A percentile compares a stretch with the other conserved stretches of the same genome.
These are phyloP conservation scores for Liriodendron chinense DNA, from an alignment of 164 flowering plant genomes.

Conservation along the genomic window DNA sequence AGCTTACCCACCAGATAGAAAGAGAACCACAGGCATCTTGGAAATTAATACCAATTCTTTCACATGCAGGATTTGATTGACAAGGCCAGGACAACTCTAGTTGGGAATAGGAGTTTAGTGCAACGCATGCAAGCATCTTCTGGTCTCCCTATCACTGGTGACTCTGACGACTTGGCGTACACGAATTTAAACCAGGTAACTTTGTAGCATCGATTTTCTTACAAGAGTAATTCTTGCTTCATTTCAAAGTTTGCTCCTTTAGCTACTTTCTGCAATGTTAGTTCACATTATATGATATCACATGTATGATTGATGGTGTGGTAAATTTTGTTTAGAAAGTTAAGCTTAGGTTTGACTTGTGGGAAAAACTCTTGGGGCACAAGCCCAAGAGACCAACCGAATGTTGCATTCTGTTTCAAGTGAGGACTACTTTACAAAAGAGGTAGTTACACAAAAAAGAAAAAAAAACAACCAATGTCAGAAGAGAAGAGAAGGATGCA, in stretches of 20 bases:
- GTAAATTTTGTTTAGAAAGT: too few species aligned
- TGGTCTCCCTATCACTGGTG: slow-evolving; percentile 42
- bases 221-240: too few species aligned
- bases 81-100: slow-evolving; percentile 58
- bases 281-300: not conserved
- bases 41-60: not conserved
- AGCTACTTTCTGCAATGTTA: not conserved
- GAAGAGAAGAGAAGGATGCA: not conserved
- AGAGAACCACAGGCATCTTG: not conserved
- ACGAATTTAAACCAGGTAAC: slow-evolving; percentile 72
- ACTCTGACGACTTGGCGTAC: slow-evolving; percentile 61
- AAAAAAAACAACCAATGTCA: not conserved
- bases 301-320: not conserved
- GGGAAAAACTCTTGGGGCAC: not conserved
- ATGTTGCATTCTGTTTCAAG: not conserved
- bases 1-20: not conserved
- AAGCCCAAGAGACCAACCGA: not conserved
- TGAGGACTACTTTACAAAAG: not conserved
- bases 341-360: too few species aligned
- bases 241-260: not conserved
- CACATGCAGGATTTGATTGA: slow-evolving; percentile 71
- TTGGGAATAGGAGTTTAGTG: slow-evolving; percentile 68
- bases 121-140: slow-evolving; percentile 64
- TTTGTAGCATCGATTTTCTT: not conserved
- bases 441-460: too few species aligned